These are phyloP conservation scores for Ceratobasidium sp. DNA, from an alignment of 1,284 basidiomycete species.

Conservation along the genomic window DNA sequence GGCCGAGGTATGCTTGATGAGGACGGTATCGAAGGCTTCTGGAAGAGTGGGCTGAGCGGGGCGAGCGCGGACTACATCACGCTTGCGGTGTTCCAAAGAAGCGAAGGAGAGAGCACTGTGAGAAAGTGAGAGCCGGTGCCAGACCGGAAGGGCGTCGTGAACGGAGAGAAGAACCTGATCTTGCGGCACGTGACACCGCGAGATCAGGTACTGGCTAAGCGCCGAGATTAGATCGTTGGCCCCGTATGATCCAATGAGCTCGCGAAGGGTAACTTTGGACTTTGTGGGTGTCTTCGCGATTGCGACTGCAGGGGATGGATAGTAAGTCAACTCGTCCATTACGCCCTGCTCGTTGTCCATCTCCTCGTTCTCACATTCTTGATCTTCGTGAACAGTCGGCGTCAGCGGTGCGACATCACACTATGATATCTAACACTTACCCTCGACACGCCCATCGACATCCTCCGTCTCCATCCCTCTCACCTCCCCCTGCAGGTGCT, in stretches of 20 bases:
- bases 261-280: background rate
- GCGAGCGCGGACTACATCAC: too few relatives aligned
- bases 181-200: background rate
- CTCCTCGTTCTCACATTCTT: too few relatives aligned
- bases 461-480: background rate
- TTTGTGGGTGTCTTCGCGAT: background rate
- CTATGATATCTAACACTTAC: too few relatives aligned
- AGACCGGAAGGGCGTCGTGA: background rate
- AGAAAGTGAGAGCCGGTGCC: conserved; percentile 8
- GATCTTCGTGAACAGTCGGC: too few relatives aligned
- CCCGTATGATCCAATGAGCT: background rate
- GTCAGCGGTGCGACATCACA: too few relatives aligned
- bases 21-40: too few relatives aligned
- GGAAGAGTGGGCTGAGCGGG: too few relatives aligned
- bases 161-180: background rate
- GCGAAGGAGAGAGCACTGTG: too few relatives aligned
- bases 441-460: background rate
- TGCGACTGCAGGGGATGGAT: background rate
- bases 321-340: background rate
- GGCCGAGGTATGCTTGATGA: too few relatives aligned
- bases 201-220: background rate
- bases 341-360: background rate
- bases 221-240: background rate
- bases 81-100: too few relatives aligned
- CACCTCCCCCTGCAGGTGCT: too few relatives aligned